These are phyloP conservation scores for Polyplosphaeria fusca DNA, from an alignment of 495 filamentous ascomycete genomes.

Conservation along the genomic window DNA sequence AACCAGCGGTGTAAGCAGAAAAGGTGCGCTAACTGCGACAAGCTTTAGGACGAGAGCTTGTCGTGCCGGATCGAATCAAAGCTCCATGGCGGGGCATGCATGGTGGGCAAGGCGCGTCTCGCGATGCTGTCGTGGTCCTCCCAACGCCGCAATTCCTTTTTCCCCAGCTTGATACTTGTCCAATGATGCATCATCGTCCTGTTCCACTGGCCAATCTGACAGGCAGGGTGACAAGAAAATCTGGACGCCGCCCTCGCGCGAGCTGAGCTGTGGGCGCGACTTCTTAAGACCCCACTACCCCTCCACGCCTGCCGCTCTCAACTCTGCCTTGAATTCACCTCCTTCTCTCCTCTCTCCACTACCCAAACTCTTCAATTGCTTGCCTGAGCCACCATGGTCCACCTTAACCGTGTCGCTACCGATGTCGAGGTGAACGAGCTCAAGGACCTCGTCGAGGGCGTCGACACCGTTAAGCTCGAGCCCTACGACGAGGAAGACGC, in stretches of 20 bases:
- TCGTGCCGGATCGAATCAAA: slow-evolving; percentile 2
- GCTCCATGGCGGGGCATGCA: neutral
- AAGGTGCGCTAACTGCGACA: neutral
- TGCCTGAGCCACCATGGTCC: slow-evolving; percentile 57
- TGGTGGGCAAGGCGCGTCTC: neutral
- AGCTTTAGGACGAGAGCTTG: slow-evolving; percentile 1
- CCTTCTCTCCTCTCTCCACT: neutral
- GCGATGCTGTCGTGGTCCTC: neutral
- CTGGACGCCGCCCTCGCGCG: neutral
- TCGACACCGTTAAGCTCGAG: slow-evolving; percentile 49
- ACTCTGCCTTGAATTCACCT: neutral
- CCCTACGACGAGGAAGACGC: slow-evolving; percentile 55
- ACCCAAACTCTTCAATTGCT: neutral
- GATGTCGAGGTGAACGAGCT: slow-evolving; percentile 47
- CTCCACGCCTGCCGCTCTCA: neutral
- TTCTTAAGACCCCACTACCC: neutral
- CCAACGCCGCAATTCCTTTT: neutral
- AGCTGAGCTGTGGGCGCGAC: neutral
- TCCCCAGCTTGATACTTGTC: neutral
- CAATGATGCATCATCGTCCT: neutral
- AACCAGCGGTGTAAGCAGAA: slow-evolving; percentile 9
- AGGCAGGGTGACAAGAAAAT: neutral
- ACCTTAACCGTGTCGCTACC: slow-evolving; percentile 56
- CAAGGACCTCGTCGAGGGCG: slow-evolving; percentile 32
- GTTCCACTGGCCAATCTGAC: neutral